These are phyloP conservation scores for Nakaseomyces nivariensis DNA, from an alignment of 1,139 yeast genomes.

Conservation along the genomic window DNA sequence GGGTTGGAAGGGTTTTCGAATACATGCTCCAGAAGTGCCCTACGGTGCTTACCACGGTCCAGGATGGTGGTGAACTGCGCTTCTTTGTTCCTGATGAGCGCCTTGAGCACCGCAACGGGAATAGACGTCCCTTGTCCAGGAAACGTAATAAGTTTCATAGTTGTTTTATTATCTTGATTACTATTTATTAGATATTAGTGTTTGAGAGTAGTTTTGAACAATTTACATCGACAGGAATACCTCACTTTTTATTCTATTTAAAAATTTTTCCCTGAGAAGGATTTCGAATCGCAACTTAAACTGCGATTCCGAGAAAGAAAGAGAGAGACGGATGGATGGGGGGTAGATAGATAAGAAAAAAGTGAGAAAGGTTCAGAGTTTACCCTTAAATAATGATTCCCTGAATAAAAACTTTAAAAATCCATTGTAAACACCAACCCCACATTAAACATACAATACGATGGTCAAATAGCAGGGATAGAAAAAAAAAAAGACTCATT, in stretches of 20 bases:
- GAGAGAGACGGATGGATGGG: background rate
- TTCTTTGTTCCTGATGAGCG: slow-evolving; percentile 19
- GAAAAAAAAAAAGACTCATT: too few species aligned
- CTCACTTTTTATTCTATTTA: too few species aligned
- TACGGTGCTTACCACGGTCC: slow-evolving; percentile 14
- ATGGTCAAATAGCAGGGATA: too few species aligned
- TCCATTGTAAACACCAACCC: too few species aligned
- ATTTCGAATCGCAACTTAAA: background rate
- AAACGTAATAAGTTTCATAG: slow-evolving; percentile 24
- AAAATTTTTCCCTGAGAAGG: too few species aligned
- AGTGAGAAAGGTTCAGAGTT: background rate
- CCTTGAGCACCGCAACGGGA: slow-evolving; percentile 17
- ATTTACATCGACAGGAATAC: too few species aligned
- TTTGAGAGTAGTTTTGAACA: background rate
- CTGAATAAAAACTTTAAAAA: too few species aligned
- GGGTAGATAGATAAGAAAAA: background rate
- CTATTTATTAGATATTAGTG: background rate
- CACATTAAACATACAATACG: too few species aligned
- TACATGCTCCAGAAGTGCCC: slow-evolving; percentile 17
- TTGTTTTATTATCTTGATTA: background rate
- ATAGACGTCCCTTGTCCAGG: slow-evolving; percentile 31
- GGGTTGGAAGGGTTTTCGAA: slow-evolving; percentile 23
- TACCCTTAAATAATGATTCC: background rate
- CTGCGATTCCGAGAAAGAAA: background rate
- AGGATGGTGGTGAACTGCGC: slow-evolving; percentile 16